Evolutionary conservation across 192 early-diverging fungal genomes (phyloP).

Genomic region (Jimgerdemannia flammicorona): DNA sequence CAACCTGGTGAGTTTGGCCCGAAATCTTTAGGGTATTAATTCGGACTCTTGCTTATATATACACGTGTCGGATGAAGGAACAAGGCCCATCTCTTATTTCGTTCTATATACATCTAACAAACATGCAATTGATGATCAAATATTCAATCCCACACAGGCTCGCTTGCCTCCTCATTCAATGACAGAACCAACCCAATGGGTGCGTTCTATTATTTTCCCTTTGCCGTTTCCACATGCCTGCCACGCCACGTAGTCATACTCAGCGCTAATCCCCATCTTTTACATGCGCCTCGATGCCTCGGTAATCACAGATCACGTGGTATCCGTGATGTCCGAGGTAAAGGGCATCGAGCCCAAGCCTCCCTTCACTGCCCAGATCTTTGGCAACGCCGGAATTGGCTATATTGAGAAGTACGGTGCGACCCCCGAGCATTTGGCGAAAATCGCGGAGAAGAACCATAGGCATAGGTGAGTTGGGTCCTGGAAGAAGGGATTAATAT

Average conservation of each 20-base stretch:
- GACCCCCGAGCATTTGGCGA: conserved; percentile 50
- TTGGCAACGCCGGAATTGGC: conserved; percentile 68
- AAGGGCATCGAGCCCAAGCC: conserved; percentile 47
- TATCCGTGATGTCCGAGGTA: conserved; percentile 50
- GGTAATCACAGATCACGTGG: conserved; percentile 49
- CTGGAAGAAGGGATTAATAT: too few species aligned
- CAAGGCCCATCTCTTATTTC: too few species aligned
- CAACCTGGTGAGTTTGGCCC: conserved; percentile 22
- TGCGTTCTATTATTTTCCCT: conserved; percentile 9
- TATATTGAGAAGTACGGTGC: conserved; percentile 65
- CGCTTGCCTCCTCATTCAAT: conserved; percentile 41
- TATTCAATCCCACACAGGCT: too few species aligned
- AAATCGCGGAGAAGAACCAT: conserved; percentile 76
- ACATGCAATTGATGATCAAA: too few species aligned
- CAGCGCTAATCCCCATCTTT: conserved; percentile 4
- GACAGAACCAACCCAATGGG: conserved; percentile 64
- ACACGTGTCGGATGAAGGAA: too few species aligned
- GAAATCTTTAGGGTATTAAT: conserved; percentile 6
- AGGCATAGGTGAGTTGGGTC: conserved; percentile 41
- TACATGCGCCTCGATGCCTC: too few species aligned
- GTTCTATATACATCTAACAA: too few species aligned
- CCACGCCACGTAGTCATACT: neutral
- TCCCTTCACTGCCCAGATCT: conserved; percentile 66
- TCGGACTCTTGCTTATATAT: neutral
- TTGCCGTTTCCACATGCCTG: neutral